Percentiles rank a stretch among this genome's conserved stretches.
Conservation (phyloP, 2,329 filamentous ascomycete species). For the Golovinomyces cichoracearum region DNA sequence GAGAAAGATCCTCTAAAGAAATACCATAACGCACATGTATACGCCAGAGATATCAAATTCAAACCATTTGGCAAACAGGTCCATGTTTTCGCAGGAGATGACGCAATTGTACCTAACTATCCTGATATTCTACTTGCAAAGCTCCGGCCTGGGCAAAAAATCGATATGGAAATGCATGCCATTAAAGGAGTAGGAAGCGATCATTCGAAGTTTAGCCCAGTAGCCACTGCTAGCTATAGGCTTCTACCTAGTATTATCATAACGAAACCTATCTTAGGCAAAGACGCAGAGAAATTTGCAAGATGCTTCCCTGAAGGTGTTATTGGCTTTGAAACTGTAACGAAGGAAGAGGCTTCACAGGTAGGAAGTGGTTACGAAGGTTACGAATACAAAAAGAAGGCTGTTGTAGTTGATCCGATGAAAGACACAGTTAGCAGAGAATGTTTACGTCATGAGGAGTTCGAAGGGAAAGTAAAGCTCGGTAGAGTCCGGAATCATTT, state of each 20-base stretch:
- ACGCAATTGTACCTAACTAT: constrained; percentile 51
- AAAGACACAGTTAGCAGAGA: constrained; percentile 89
- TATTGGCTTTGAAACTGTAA: constrained; percentile 51
- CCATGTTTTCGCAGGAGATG: constrained; percentile 39
- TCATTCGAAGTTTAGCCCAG: constrained; percentile 91
- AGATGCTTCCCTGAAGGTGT: constrained; percentile 76
- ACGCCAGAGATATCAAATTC: constrained; percentile 55
- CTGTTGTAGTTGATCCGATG: constrained; percentile 68
- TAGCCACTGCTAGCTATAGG: constrained; percentile 81
- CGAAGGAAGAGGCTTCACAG: constrained; percentile 34
- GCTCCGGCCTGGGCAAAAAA: constrained; percentile 67
- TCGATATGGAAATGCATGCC: constrained; percentile 73
- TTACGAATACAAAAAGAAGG: constrained; percentile 57
- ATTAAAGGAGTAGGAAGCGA: constrained; percentile 84
- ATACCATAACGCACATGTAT: constrained; percentile 65
- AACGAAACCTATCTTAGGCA: constrained; percentile 53
- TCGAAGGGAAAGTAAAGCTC: constrained; percentile 83
- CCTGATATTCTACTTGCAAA: constrained; percentile 89
- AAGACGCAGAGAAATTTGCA: constrained; percentile 69
- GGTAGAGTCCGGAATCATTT: constrained; percentile 84
- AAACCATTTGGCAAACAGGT: constrained; percentile 47
- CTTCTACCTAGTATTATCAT: constrained; percentile 76
- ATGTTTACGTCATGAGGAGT: constrained; percentile 72
- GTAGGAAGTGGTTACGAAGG: constrained; percentile 41
- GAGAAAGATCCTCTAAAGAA: constrained; percentile 63